Evolutionary conservation across 257 asterid genomes (phyloP).

Genomic region (Hygrophila difformis): DNA sequence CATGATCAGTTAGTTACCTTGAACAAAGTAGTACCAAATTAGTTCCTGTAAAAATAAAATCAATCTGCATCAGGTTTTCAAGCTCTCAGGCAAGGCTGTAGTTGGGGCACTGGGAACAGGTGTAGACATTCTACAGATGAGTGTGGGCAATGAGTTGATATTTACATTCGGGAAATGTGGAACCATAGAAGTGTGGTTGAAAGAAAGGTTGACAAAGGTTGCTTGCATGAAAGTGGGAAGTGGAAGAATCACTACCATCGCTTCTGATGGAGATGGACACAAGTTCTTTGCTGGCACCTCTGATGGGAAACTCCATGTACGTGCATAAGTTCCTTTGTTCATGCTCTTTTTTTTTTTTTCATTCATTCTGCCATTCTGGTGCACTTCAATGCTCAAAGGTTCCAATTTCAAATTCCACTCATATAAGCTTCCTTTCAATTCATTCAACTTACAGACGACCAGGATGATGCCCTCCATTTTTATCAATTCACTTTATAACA

Average conservation of each 20-base stretch:
- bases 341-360: neutral
- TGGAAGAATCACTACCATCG: constrained; percentile 36
- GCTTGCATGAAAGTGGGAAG: constrained; percentile 34
- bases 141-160: constrained; percentile 48
- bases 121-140: constrained; percentile 41
- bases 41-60: neutral
- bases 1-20: no score
- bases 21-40: neutral
- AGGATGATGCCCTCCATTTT: no score
- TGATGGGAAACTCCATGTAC: constrained; percentile 71
- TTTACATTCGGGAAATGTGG: constrained; percentile 63
- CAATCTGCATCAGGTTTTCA: constrained; percentile 39
- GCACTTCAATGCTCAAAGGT: neutral
- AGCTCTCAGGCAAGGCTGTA: constrained; percentile 60
- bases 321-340: neutral
- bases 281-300: constrained; percentile 65
- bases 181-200: constrained; percentile 60
- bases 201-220: constrained; percentile 45
- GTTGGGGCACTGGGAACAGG: constrained; percentile 44
- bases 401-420: no score
- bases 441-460: no score
- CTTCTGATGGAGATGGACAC: constrained; percentile 49
- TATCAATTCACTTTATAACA: no score
- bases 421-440: no score
- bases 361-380: neutral